A percentile compares a stretch with the other conserved stretches of the same genome.
These are phyloP conservation scores for Podila epigama DNA, from an alignment of 192 early-diverging fungal species.

Conservation along the genomic window DNA sequence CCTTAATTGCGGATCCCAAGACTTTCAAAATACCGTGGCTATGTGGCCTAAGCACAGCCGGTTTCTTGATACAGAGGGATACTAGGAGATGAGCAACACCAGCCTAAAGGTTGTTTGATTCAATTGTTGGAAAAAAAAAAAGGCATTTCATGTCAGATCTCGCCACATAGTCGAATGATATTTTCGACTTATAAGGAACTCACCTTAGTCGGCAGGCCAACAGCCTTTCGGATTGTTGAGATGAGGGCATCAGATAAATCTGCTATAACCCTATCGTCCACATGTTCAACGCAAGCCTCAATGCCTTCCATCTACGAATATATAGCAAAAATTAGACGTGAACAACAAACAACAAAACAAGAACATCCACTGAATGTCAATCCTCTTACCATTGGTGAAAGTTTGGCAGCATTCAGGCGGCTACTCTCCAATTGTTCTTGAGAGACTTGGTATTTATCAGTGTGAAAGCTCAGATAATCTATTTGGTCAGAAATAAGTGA, in stretches of 20 bases:
- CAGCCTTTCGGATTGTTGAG: constrained; percentile 78
- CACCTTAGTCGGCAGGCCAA: constrained; percentile 86
- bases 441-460: constrained; percentile 84
- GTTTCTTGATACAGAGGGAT: constrained; percentile 74
- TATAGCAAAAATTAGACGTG: not conserved
- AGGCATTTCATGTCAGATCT: too few relatives aligned
- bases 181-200: not conserved
- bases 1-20: constrained; percentile 75
- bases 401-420: constrained; percentile 81
- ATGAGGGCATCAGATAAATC: constrained; percentile 73
- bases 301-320: constrained; percentile 79
- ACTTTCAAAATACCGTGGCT: constrained; percentile 81
- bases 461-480: constrained; percentile 91
- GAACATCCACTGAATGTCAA: not conserved
- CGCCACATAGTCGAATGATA: too few relatives aligned
- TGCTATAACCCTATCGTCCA: constrained; percentile 74
- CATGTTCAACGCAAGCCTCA: constrained; percentile 77
- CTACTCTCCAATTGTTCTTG: constrained; percentile 85
- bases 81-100: constrained; percentile 89
- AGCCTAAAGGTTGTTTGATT: constrained; percentile 59
- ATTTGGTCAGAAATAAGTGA: not conserved
- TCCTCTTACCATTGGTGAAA: constrained; percentile 76
- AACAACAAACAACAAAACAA: not conserved
- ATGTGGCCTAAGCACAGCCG: constrained; percentile 68
- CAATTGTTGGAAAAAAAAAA: not conserved